A percentile compares a stretch with the other conserved stretches of the same genome.
These are phyloP conservation scores for Peribolospora kevripleyi DNA, from an alignment of 768 basidiomycete genomes.

Conservation along the genomic window DNA sequence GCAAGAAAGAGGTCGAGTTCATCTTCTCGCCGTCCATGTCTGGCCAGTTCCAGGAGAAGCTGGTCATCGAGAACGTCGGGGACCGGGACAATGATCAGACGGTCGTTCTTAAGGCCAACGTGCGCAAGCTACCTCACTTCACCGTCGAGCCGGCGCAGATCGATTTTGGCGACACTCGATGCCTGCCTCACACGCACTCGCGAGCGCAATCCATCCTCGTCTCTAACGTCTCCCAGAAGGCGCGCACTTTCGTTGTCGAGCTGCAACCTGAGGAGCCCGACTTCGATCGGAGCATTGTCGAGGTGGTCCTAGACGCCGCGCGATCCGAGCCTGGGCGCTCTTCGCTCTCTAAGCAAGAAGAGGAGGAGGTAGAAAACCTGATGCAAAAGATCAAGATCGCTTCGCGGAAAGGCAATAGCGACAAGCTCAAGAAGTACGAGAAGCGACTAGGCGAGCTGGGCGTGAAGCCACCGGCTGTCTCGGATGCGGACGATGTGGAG, in stretches of 20 bases:
- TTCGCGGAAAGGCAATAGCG: slow-evolving; percentile 15
- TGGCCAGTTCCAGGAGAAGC: slow-evolving; percentile 16
- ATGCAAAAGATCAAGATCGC: slow-evolving; percentile 19
- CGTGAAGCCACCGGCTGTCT: neutral
- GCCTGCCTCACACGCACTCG: neutral
- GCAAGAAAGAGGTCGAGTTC: slow-evolving; percentile 17
- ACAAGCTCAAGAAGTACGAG: slow-evolving; percentile 17
- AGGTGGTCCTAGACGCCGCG: neutral
- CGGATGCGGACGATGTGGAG: no score
- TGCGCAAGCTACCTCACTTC: slow-evolving; percentile 16
- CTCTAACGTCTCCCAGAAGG: slow-evolving; percentile 16
- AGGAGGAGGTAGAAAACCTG: slow-evolving; percentile 17
- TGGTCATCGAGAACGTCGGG: slow-evolving; percentile 17
- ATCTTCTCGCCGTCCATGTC: slow-evolving; percentile 16
- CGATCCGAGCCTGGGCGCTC: neutral
- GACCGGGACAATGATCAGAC: slow-evolving; percentile 15
- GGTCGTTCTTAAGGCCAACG: slow-evolving; percentile 18
- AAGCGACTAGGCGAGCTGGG: slow-evolving; percentile 15
- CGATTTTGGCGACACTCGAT: slow-evolving; percentile 10
- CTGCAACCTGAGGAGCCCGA: neutral
- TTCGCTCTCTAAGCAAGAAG: slow-evolving; percentile 14
- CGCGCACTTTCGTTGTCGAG: slow-evolving; percentile 15
- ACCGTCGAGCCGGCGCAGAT: slow-evolving; percentile 12
- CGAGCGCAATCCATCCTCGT: slow-evolving; percentile 9
- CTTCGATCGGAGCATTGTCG: neutral